Base-by-base conservation (phyloP, 345 rosid genomes). In the Litchi chinensis region DNA sequence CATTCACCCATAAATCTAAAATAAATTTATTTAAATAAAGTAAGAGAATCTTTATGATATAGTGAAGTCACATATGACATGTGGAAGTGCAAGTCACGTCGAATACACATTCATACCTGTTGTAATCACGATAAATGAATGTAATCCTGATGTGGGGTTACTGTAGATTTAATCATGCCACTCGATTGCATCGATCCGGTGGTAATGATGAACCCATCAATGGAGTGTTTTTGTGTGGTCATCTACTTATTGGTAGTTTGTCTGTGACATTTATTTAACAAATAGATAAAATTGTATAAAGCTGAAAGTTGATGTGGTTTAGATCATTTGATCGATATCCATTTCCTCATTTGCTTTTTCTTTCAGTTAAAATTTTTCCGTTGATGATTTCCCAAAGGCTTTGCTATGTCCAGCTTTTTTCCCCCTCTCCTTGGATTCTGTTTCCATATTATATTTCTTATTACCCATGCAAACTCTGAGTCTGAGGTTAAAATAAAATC, bases 141-240 rank as follows among this genome's bases (percentile, higher is more conserved):
- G 46, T 13, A 40, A 19, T 46, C n/a, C n/a, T 72, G 21, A 65
- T 19, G 65, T 62, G 82, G 70, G 70, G 65, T 52, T 50, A 79
- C 54, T 78, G 81, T 84, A 79, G 81, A 71, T 7, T 80, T 71
- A 83, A 82, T 85, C 56, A 87, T 87, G 71, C 65, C 80, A 66
- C 24, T 48, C 74, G 84, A 82, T 82, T 76, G 77, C 82, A 67
- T 12, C 60, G 84, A 80, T 85, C 85, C 56, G 80, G 46, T 57
- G 59, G 77, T 68, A 62, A 82, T 79, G 46, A 83, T 81, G 84
- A 70, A 56, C 77, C 83, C 82, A 79, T 83, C 78, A 80, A 75
- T 46, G 75, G 75, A 12, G 65, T 41, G 77, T 68, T 44, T 81
- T 67, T 76, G 50, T 74, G 79, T 69, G 62, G 81, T 64, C 63